phyloP scores from a whole-genome alignment of 345 rosid species.

The Punica granatum region DNA sequence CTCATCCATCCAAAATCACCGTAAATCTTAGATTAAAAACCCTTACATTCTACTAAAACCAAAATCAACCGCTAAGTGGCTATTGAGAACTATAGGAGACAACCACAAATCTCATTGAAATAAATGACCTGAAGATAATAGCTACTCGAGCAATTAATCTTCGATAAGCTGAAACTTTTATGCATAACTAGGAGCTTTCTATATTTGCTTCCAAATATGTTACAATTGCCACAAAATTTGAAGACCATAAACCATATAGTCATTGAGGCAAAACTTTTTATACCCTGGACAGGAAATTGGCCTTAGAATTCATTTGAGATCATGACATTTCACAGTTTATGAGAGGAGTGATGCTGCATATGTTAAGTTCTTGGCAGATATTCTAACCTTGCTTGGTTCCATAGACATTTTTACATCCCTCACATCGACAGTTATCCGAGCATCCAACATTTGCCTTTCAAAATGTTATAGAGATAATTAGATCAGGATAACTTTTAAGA shows the following conservation, averaged over 20 bases:
- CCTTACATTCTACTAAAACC: background rate
- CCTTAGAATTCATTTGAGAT: background rate
- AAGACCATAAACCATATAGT: background rate
- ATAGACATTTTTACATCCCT: slow-evolving; percentile 50
- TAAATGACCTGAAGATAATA: background rate
- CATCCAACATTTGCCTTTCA: slow-evolving; percentile 49
- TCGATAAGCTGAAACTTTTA: too few relatives aligned
- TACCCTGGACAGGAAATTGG: too few relatives aligned
- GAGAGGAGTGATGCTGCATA: background rate
- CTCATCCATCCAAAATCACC: background rate
- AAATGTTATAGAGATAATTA: slow-evolving; percentile 7
- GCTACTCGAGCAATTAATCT: background rate
- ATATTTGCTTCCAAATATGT: too few relatives aligned
- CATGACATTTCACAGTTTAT: background rate
- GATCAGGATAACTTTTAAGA: background rate
- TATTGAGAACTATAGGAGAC: background rate
- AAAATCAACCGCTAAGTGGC: background rate
- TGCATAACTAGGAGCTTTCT: background rate
- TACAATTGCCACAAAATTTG: background rate
- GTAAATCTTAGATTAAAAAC: background rate
- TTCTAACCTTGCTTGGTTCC: slow-evolving; percentile 51
- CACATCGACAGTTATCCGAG: slow-evolving; percentile 60
- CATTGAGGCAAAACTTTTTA: too few relatives aligned
- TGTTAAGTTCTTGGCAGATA: background rate
- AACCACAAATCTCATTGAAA: background rate